phyloP scores from a whole-genome alignment of 129 eudicot species.

The Gnaphalium uliginosum region DNA sequence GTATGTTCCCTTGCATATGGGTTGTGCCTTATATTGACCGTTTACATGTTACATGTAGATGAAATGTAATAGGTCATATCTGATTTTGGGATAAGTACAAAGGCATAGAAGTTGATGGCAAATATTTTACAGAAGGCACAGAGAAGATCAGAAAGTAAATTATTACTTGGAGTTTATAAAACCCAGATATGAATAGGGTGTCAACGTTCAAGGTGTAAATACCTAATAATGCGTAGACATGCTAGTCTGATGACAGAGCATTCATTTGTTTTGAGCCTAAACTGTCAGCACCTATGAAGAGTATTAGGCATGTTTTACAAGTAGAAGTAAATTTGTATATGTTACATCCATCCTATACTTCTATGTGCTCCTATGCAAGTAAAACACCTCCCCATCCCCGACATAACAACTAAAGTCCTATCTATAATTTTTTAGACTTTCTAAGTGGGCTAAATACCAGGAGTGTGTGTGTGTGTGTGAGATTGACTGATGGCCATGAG shows the following conservation, averaged over 20 bases:
- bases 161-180: background rate
- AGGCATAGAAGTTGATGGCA: background rate
- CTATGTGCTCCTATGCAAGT: background rate
- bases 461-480: background rate
- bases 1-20: background rate
- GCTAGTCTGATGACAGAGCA: background rate
- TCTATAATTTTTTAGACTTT: background rate
- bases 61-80: background rate
- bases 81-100: background rate
- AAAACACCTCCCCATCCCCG: background rate
- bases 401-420: background rate
- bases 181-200: background rate
- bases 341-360: constrained; percentile 1
- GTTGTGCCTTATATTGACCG: background rate
- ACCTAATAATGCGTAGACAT: background rate
- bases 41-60: background rate
- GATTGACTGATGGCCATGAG: background rate
- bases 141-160: background rate
- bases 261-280: background rate
- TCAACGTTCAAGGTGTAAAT: constrained; percentile 7
- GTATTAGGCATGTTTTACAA: background rate
- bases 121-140: background rate
- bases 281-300: background rate
- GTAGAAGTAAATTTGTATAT: background rate
- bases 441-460: background rate